Percentiles rank a stretch among this genome's conserved stretches.
Evolutionary conservation across 2,329 filamentous ascomycete genomes (phyloP).

Genomic region (Cladosporium colombiae): DNA sequence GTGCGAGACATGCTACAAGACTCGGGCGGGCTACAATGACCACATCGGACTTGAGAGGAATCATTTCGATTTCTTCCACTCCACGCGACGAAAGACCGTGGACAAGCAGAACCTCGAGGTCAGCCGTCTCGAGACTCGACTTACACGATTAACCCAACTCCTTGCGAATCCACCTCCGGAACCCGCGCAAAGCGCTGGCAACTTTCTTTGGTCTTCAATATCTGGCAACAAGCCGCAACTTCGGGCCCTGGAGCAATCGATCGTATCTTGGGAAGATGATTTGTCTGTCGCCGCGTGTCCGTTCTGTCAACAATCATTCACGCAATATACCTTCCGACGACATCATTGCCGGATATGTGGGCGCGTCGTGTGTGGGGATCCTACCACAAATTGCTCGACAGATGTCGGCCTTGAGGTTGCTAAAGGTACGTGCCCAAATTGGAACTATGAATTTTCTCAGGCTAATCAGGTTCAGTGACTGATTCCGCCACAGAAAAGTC

Average conservation of each 20-base stretch:
- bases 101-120: slow-evolving; percentile 87
- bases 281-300: slow-evolving; percentile 77
- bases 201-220: slow-evolving; percentile 61
- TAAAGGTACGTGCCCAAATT: slow-evolving; percentile 50
- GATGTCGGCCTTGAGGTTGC: slow-evolving; percentile 80
- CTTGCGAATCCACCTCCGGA: slow-evolving; percentile 72
- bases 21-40: slow-evolving; percentile 91
- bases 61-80: slow-evolving; percentile 69
- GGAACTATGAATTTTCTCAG: slow-evolving; percentile 29
- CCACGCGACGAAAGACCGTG: slow-evolving; percentile 72
- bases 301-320: slow-evolving; percentile 95
- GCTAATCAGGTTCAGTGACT: slow-evolving; percentile 33
- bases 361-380: slow-evolving; percentile 87
- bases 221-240: slow-evolving; percentile 64
- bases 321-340: slow-evolving; percentile 85
- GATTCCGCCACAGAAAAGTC: slow-evolving; percentile 43
- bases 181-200: slow-evolving; percentile 50
- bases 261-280: slow-evolving; percentile 96
- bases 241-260: slow-evolving; percentile 82
- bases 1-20: slow-evolving; percentile 99
- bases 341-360: slow-evolving; percentile 96
- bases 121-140: slow-evolving; percentile 83
- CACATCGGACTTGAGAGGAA: slow-evolving; percentile 63
- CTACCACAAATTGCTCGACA: slow-evolving; percentile 77
- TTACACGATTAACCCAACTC: slow-evolving; percentile 85